Evolutionary conservation across 23 red algal species (phyloP).

Genomic region (Pyropia haitanensis): DNA sequence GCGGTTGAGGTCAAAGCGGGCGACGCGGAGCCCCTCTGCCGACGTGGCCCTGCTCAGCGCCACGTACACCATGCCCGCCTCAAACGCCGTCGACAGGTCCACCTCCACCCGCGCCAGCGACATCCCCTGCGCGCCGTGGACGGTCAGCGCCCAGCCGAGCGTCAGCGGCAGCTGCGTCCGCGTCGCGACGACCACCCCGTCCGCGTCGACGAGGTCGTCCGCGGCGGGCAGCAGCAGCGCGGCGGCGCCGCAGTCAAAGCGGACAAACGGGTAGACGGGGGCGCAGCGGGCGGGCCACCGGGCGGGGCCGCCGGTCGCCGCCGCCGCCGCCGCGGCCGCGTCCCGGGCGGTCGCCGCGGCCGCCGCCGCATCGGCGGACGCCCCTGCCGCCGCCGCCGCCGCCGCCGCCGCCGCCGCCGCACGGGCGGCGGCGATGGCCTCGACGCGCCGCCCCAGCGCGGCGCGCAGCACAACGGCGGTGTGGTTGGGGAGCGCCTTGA

Average conservation of each 20-base stretch:
- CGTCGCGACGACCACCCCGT: slow-evolving; percentile 18
- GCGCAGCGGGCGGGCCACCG: too few species aligned
- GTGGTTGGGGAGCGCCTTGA: too few species aligned
- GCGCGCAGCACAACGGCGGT: too few species aligned
- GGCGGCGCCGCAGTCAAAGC: slow-evolving; percentile 27
- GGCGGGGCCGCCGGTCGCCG: too few species aligned
- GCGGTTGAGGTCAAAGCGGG: slow-evolving; percentile 14
- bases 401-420: too few species aligned
- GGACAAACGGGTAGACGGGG: slow-evolving; percentile 7
- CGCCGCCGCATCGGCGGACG: too few species aligned
- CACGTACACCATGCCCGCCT: slow-evolving; percentile 57
- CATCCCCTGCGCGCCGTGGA: slow-evolving; percentile 59
- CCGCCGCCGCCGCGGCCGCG: too few species aligned
- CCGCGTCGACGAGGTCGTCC: slow-evolving; percentile 18
- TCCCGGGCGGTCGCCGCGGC: too few species aligned
- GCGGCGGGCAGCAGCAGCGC: not conserved
- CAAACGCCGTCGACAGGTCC: slow-evolving; percentile 34
- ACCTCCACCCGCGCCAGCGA: slow-evolving; percentile 35
- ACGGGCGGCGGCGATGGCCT: too few species aligned
- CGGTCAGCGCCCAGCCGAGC: slow-evolving; percentile 46
- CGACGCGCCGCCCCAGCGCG: too few species aligned
- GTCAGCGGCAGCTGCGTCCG: slow-evolving; percentile 31
- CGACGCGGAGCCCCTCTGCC: slow-evolving; percentile 16
- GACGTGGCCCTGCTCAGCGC: slow-evolving; percentile 37
- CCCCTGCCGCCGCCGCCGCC: too few species aligned